Conservation (phyloP, 495 filamentous ascomycete genomes). For the Podospora bellae-mahoneyi region DNA sequence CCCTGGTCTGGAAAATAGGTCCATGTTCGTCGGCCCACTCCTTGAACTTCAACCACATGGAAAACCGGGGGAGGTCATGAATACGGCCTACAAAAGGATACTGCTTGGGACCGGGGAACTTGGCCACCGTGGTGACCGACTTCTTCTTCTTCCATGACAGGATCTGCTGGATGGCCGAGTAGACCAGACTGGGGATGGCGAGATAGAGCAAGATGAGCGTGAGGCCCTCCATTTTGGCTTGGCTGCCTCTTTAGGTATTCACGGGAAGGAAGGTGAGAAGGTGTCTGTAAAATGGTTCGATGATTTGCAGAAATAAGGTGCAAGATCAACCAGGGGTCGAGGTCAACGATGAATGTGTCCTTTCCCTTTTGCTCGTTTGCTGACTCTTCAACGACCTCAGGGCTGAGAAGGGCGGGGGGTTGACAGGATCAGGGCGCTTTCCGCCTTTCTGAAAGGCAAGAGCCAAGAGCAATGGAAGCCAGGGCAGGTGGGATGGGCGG, state of each 20-base stretch:
- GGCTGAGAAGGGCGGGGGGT: too few relatives aligned
- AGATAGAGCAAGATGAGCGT: conserved; percentile 41
- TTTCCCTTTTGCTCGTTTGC: background rate
- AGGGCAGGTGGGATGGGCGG: conserved; percentile 15
- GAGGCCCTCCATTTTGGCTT: conserved; percentile 29
- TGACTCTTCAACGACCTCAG: background rate
- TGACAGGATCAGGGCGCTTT: background rate
- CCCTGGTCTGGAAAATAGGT: conserved; percentile 52
- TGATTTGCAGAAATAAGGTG: background rate
- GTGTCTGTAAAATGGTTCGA: background rate
- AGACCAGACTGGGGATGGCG: conserved; percentile 43
- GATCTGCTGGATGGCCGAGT: conserved; percentile 40
- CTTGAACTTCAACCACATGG: conserved; percentile 54
- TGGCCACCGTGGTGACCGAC: conserved; percentile 16
- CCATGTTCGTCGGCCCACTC: conserved; percentile 55
- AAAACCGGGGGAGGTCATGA: conserved; percentile 48
- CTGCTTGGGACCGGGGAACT: conserved; percentile 44
- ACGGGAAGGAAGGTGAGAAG: background rate
- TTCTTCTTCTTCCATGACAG: conserved; percentile 37
- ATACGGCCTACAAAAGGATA: conserved; percentile 50
- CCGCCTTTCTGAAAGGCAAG: conserved; percentile 9
- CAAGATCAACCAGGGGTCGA: background rate
- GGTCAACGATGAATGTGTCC: background rate
- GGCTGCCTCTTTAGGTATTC: background rate
- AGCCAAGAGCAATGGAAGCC: conserved; percentile 13